Evolutionary conservation across 441 rosid species (phyloP).

Genomic region (Viola pubescens): DNA sequence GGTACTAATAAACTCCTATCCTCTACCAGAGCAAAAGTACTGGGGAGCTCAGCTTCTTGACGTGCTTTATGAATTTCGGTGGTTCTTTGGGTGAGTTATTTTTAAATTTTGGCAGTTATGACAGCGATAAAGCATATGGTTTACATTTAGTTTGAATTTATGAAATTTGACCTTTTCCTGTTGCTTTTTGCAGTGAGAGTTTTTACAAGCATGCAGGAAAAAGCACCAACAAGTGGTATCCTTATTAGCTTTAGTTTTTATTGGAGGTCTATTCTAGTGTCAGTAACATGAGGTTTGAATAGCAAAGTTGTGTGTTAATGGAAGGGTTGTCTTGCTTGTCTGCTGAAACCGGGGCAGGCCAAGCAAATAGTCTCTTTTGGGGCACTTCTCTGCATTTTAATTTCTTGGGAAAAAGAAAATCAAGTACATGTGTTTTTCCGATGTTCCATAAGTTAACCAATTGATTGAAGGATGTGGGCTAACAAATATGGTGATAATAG

Average conservation of each 20-base stretch:
- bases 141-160: neutral
- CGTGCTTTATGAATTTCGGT: conserved; percentile 65
- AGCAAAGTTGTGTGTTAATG: neutral
- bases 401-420: too few species aligned
- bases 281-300: neutral
- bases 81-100: conserved; percentile 64
- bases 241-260: conserved; percentile 22
- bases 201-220: conserved; percentile 88
- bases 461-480: too few species aligned
- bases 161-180: neutral
- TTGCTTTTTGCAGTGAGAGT: conserved; percentile 57
- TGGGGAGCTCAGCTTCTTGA: conserved; percentile 88
- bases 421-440: too few species aligned
- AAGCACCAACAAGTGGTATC: conserved; percentile 84
- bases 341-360: neutral
- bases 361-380: too few species aligned
- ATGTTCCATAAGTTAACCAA: too few species aligned
- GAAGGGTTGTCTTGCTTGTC: too few species aligned
- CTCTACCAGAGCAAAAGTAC: conserved; percentile 73
- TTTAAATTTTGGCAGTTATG: neutral
- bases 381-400: too few species aligned
- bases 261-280: neutral
- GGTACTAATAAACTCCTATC: conserved; percentile 7
- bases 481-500: too few species aligned
- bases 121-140: neutral